A percentile compares a stretch with the other conserved stretches of the same genome.
Evolutionary conservation across 1,139 yeast genomes (phyloP).

Genomic region (Spencermartinsiella ligniputridi): DNA sequence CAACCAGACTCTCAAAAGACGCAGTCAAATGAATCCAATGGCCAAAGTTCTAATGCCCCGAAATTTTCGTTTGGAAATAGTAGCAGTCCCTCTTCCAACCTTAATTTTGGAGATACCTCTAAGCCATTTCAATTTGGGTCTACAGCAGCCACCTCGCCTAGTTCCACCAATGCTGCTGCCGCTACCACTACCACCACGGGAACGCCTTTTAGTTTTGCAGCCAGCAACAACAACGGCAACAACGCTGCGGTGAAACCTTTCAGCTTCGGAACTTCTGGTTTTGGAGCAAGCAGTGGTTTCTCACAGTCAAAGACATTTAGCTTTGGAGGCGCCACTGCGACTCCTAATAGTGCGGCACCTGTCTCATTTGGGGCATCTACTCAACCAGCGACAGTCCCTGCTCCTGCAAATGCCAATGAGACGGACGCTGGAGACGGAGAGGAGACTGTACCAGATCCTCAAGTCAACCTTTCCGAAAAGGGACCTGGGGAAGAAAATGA

Average conservation of each 20-base stretch:
- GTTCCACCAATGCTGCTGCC: background rate
- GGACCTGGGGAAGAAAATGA: constrained; percentile 89
- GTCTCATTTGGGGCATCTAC: constrained; percentile 21
- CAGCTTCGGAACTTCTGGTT: constrained; percentile 5
- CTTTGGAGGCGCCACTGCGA: constrained; percentile 13
- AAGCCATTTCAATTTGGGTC: constrained; percentile 1
- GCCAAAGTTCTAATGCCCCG: too few species aligned
- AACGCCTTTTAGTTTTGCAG: background rate
- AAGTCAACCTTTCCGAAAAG: constrained; percentile 37
- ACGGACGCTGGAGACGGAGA: constrained; percentile 18
- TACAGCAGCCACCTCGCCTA: background rate
- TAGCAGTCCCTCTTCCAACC: constrained; percentile 8
- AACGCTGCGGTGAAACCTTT: background rate
- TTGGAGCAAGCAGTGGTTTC: constrained; percentile 7
- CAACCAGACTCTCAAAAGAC: constrained; percentile 15
- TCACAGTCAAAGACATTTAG: constrained; percentile 13
- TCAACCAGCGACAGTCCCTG: constrained; percentile 7
- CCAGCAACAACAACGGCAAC: background rate
- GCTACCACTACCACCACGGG: background rate
- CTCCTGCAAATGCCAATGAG: constrained; percentile 8
- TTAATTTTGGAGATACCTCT: constrained; percentile 26
- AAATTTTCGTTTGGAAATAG: background rate
- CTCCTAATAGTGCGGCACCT: constrained; percentile 5
- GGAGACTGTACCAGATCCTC: constrained; percentile 27
- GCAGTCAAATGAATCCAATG: constrained; percentile 11